phyloP scores from a whole-genome alignment of 2,329 filamentous ascomycete species.

The Apiospora marii region DNA sequence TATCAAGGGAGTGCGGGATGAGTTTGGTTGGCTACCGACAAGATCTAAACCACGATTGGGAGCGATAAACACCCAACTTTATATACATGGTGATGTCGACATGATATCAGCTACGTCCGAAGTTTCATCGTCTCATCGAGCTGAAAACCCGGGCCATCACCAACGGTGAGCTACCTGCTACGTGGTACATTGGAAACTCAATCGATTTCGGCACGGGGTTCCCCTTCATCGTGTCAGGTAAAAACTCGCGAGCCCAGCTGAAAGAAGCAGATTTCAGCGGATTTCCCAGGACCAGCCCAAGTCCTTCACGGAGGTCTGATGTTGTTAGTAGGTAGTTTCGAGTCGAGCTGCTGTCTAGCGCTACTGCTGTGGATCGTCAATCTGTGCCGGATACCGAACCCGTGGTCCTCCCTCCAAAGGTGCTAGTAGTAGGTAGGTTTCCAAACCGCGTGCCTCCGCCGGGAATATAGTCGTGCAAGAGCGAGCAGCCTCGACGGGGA shows the following conservation, averaged over 20 bases:
- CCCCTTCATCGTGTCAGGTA: neutral
- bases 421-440: no score
- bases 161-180: neutral
- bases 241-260: neutral
- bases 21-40: neutral
- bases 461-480: neutral
- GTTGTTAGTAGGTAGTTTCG: neutral
- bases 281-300: neutral
- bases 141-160: neutral
- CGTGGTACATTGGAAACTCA: neutral
- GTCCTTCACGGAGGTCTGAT: neutral
- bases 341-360: neutral
- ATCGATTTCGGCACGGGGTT: neutral
- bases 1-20: neutral
- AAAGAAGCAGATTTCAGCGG: neutral
- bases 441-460: neutral
- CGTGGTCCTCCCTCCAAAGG: neutral
- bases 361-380: neutral
- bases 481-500: neutral
- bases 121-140: constrained; percentile 1
- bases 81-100: neutral
- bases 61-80: neutral
- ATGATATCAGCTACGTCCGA: constrained; percentile 2
- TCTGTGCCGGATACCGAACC: neutral
- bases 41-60: neutral